Percentiles rank a stretch among this genome's conserved stretches.
These are phyloP conservation scores for Candida vartiovaarae DNA, from an alignment of 805 yeast genomes.

Conservation along the genomic window DNA sequence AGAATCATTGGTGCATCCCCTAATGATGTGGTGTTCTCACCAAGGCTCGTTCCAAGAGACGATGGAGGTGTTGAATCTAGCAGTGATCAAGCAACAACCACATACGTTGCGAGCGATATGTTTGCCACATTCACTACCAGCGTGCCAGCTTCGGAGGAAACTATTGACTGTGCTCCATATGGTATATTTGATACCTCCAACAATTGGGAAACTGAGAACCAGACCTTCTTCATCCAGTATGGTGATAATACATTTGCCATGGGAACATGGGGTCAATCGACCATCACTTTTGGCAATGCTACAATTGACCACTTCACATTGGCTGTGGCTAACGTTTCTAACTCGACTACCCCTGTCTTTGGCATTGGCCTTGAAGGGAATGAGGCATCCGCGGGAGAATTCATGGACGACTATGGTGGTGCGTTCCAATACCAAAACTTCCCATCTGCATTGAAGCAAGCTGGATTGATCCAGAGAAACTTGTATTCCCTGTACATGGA, in stretches of 20 bases:
- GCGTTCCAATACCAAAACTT: slow-evolving; percentile 43
- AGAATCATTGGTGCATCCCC: neutral
- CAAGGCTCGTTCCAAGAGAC: too few relatives aligned
- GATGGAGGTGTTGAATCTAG: neutral
- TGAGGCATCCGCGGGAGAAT: slow-evolving; percentile 35
- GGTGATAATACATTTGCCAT: slow-evolving; percentile 43
- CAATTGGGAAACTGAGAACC: slow-evolving; percentile 20
- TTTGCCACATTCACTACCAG: neutral
- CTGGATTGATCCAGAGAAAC: slow-evolving; percentile 42
- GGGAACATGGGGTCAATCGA: slow-evolving; percentile 60
- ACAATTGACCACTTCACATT: slow-evolving; percentile 46
- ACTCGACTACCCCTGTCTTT: slow-evolving; percentile 53
- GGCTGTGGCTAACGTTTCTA: slow-evolving; percentile 58
- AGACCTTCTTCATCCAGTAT: slow-evolving; percentile 34
- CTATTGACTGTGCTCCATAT: slow-evolving; percentile 4
- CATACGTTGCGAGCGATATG: neutral
- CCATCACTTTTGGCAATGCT: slow-evolving; percentile 39
- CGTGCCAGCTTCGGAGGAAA: neutral
- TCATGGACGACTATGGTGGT: slow-evolving; percentile 24
- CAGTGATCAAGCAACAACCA: neutral
- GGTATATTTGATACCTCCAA: slow-evolving; percentile 23
- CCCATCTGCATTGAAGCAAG: slow-evolving; percentile 47
- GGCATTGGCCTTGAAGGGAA: slow-evolving; percentile 61
- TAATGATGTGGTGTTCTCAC: neutral
- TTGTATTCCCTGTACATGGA: slow-evolving; percentile 52